Evolutionary conservation across 306 rosid species (phyloP).

Genomic region (Hylodesmum podocarpum): DNA sequence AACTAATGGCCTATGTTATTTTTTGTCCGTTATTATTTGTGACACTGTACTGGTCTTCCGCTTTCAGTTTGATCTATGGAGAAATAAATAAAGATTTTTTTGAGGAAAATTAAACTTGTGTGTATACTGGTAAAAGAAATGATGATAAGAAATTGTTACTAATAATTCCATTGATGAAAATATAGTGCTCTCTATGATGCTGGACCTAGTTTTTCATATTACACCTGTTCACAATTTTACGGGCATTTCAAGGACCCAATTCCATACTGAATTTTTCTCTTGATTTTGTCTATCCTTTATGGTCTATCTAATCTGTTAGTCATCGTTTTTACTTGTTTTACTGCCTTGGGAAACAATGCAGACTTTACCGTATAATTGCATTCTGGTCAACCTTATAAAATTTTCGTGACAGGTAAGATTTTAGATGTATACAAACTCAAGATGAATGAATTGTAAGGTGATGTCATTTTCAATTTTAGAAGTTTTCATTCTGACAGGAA

Average conservation of each 20-base stretch:
- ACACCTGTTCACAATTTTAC: background rate
- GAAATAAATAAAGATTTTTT: background rate
- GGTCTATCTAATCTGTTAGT: background rate
- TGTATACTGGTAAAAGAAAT: background rate
- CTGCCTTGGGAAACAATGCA: background rate
- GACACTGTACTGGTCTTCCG: background rate
- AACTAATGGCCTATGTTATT: background rate
- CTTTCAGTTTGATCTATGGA: background rate
- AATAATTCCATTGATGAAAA: conserved; percentile 12
- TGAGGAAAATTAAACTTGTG: background rate
- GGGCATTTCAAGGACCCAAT: background rate
- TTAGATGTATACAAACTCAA: background rate
- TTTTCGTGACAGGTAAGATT: background rate
- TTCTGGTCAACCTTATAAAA: background rate
- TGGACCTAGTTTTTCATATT: background rate
- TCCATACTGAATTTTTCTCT: background rate
- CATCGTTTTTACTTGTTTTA: background rate
- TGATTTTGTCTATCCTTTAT: background rate
- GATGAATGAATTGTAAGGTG: background rate
- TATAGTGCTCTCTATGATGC: background rate
- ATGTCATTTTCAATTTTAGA: conserved; percentile 8
- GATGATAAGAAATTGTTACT: background rate
- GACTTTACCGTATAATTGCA: background rate
- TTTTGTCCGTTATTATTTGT: conserved; percentile 16
- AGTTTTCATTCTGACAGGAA: background rate